Evolutionary conservation across 2,329 filamentous ascomycete genomes (phyloP), one percentile per base, ranked within the genome.

Genomic region (Aspergillus fumigatus): DNA sequence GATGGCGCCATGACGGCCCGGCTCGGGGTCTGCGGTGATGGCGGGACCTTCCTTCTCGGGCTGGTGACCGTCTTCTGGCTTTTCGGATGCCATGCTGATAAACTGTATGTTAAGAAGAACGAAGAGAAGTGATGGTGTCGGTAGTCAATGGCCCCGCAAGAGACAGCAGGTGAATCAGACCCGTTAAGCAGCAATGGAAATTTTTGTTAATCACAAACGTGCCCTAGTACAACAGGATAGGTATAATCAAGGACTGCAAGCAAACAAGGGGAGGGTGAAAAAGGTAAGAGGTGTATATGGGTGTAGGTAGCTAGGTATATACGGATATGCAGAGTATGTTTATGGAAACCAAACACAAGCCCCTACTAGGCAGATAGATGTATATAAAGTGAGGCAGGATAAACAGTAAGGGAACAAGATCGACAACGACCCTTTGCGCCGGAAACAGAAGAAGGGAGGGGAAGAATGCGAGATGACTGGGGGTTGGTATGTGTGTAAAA

Each of bases 11-110:
- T 66, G 62, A 27, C 60, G 53, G 11, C 58, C 60, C 19, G 63
- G 49, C 50, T 70, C 67, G 27, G 65, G 59, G 49, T 73, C 69
- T 7, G 55, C 52, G 35, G 53, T 61, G 54, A 40, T 55, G 27
- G 56, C 41, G 41, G 59, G 59, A 55, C 54, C 50, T 49, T 52
- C 56, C 41, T 65, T 65, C 41, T 65, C 63, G 19, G 51, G 48
- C 11, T 45, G 51, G 35, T 56, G 53, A 9, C 51, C 48, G 29
- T 55, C 58, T 19, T 58, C 58, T 48, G 35, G 19, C 52, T 38
- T 56, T 58, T 29, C 59, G 52, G 27, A 53, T 53, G 56, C 54
- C 56, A 58, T 38, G 32, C 5, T 65, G 47, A 11, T 43, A 45
- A 38, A 29, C 21, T 23, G 21, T 47, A 9, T 47, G 43, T 6